phyloP scores from a whole-genome alignment of 1,284 basidiomycete species.

The Sanghuangporus weigelae region DNA sequence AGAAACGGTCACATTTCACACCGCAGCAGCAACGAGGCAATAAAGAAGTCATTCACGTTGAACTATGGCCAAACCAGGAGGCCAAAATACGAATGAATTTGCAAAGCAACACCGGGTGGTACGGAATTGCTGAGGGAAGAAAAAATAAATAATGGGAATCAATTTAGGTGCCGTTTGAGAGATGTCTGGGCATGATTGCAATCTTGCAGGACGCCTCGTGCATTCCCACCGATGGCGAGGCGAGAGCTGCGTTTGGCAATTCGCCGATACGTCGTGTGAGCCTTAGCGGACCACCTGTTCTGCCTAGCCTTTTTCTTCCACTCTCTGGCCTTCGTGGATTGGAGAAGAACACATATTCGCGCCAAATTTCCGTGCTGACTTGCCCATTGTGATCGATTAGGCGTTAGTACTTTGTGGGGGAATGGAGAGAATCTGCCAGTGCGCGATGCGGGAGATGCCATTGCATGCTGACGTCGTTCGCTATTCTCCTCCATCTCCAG shows the following conservation, averaged over 20 bases:
- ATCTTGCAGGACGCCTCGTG: not conserved
- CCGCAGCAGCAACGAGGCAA: not conserved
- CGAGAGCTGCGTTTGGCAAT: not conserved
- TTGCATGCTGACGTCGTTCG: not conserved
- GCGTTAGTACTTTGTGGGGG: not conserved
- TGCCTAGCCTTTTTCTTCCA: not conserved
- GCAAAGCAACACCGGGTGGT: not conserved
- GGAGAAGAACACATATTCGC: not conserved
- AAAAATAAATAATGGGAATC: not conserved
- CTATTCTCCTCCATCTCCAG: not conserved
- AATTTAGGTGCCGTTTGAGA: not conserved
- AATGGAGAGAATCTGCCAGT: not conserved
- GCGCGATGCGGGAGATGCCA: not conserved
- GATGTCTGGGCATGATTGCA: not conserved
- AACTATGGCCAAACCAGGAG: not conserved
- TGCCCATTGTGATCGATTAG: not conserved
- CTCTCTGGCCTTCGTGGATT: not conserved
- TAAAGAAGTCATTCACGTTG: not conserved
- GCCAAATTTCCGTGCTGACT: not conserved
- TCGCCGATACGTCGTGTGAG: conserved; percentile 9
- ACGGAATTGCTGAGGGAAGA: not conserved
- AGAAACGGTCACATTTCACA: not conserved
- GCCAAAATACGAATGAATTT: not conserved
- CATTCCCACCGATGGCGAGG: not conserved
- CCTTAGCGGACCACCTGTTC: not conserved